Percentiles rank a stretch among this genome's conserved stretches.
phyloP scores from a whole-genome alignment of 495 filamentous ascomycete genomes.

The Hypoxylon rickii region DNA sequence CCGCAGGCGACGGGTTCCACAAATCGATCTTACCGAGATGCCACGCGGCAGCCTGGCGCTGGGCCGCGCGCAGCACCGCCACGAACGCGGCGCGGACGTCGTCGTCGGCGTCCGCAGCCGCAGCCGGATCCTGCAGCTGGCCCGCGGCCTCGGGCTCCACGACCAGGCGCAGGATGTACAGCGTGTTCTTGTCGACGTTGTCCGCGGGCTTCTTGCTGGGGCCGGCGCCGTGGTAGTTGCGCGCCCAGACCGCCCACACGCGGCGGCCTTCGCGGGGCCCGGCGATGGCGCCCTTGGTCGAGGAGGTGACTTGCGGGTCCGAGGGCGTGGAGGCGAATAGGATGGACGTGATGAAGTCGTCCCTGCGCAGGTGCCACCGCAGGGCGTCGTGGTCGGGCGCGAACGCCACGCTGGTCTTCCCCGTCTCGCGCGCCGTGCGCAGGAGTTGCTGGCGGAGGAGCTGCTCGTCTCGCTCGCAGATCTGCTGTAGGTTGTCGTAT shows the following conservation, averaged over 20 bases:
- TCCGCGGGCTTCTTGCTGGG: constrained; percentile 36
- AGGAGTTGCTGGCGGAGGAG: constrained; percentile 48
- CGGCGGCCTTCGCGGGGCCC: constrained; percentile 35
- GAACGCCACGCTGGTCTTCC: constrained; percentile 64
- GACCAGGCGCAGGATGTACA: constrained; percentile 80
- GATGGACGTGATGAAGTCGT: constrained; percentile 75
- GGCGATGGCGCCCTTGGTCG: constrained; percentile 26
- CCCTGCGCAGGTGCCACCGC: constrained; percentile 83
- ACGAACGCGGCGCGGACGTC: constrained; percentile 63
- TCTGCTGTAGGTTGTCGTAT: constrained; percentile 55
- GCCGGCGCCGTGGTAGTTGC: constrained; percentile 63
- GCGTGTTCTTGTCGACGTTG: constrained; percentile 61
- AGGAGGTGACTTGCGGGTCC: neutral
- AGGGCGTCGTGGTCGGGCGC: constrained; percentile 73
- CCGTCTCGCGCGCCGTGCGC: constrained; percentile 16
- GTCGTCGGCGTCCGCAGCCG: constrained; percentile 20
- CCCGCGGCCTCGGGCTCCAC: constrained; percentile 58
- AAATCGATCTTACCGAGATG: constrained; percentile 49
- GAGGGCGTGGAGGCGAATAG: constrained; percentile 37
- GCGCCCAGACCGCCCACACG: constrained; percentile 82
- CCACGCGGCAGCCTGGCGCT: constrained; percentile 50
- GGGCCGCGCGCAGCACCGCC: constrained; percentile 48
- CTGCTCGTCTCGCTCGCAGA: constrained; percentile 63
- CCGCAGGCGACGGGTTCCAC: constrained; percentile 54
- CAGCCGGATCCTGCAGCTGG: constrained; percentile 51